These are phyloP conservation scores for Globisporangium takayamanum DNA, from an alignment of 352 stramenopile genomes.

Conservation along the genomic window DNA sequence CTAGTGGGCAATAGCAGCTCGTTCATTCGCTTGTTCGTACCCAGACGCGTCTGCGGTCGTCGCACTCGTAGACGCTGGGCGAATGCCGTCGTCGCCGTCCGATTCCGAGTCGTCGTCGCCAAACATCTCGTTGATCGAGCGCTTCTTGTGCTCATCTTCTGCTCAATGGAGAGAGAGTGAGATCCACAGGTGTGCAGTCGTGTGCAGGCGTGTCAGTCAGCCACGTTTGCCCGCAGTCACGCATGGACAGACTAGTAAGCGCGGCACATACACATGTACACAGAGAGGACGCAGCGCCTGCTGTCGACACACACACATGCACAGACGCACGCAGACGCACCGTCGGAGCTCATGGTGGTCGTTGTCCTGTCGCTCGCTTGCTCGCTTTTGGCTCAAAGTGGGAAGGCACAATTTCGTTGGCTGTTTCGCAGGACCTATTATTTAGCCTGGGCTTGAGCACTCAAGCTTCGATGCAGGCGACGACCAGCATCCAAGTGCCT, in stretches of 20 bases:
- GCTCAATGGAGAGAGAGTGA: not conserved
- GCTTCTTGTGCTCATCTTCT: conserved; percentile 81
- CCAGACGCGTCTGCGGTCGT: conserved; percentile 69
- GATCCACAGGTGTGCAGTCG: not conserved
- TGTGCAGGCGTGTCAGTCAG: not conserved
- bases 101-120: conserved; percentile 78
- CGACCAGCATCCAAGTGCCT: too few species aligned
- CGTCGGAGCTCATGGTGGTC: conserved; percentile 50
- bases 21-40: conserved; percentile 14
- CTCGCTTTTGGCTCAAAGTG: not conserved
- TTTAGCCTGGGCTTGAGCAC: too few species aligned
- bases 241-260: too few species aligned
- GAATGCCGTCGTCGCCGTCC: conserved; percentile 48
- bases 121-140: conserved; percentile 87
- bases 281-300: not conserved
- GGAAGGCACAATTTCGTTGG: too few species aligned
- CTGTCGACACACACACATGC: not conserved
- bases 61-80: conserved; percentile 28
- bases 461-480: too few species aligned
- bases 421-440: too few species aligned
- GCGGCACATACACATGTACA: too few species aligned
- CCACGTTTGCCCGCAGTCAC: too few species aligned
- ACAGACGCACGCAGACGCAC: conserved; percentile 19
- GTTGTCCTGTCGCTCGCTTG: conserved; percentile 6
- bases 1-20: not conserved